Evolutionary conservation across 805 yeast genomes (phyloP).

Genomic region (Candida sphagnicola): DNA sequence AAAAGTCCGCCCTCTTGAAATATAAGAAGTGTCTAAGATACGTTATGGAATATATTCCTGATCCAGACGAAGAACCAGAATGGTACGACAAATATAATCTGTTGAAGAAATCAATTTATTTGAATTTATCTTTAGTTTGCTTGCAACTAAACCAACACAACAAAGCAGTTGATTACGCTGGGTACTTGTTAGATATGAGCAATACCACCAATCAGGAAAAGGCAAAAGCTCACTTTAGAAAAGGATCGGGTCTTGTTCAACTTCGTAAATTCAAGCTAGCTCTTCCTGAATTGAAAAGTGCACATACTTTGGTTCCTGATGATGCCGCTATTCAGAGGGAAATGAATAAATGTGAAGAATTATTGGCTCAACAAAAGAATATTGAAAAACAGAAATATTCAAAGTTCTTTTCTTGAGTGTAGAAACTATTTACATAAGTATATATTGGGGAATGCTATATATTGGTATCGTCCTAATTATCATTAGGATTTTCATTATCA

Average conservation of each 20-base stretch:
- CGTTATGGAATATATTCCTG: conserved; percentile 70
- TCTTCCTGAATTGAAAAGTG: conserved; percentile 40
- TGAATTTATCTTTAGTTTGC: conserved; percentile 56
- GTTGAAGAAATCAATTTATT: conserved; percentile 49
- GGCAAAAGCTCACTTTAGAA: conserved; percentile 59
- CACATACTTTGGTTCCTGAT: conserved; percentile 39
- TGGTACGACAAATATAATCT: conserved; percentile 46
- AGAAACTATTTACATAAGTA: conserved; percentile 3
- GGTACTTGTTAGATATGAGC: conserved; percentile 52
- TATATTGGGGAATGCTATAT: neutral
- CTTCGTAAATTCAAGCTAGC: conserved; percentile 50
- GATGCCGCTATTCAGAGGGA: conserved; percentile 50
- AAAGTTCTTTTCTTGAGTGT: conserved; percentile 49
- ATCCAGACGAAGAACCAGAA: conserved; percentile 56
- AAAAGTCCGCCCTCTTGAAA: conserved; percentile 53
- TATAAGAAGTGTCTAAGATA: conserved; percentile 65
- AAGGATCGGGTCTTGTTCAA: conserved; percentile 44
- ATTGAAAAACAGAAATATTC: conserved; percentile 54
- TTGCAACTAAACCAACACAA: conserved; percentile 47
- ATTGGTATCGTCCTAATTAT: conserved; percentile 1
- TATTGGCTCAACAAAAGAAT: conserved; percentile 41
- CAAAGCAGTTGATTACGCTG: conserved; percentile 51
- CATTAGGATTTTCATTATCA: conserved; percentile 3
- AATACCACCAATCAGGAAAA: conserved; percentile 32
- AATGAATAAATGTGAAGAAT: conserved; percentile 34